Evolutionary conservation across 2,329 filamentous ascomycete species (phyloP).

Genomic region (Pseudogymnoascus sp.): DNA sequence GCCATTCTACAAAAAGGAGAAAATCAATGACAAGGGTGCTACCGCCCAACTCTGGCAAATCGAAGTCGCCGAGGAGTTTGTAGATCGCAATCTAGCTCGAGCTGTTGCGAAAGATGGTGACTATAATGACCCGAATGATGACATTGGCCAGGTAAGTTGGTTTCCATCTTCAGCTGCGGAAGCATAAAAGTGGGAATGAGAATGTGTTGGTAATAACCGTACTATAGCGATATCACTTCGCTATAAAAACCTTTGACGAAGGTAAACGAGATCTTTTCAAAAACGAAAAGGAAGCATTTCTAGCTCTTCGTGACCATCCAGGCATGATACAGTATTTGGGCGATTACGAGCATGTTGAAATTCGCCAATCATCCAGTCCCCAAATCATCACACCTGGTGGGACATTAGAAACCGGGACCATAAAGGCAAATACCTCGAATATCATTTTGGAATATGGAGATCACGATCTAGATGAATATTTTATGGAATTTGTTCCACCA

Average conservation of each 20-base stretch:
- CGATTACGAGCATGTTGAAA: constrained; percentile 20
- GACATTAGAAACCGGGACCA: not conserved
- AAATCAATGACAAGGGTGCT: constrained; percentile 25
- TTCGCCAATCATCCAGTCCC: not conserved
- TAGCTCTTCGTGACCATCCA: constrained; percentile 18
- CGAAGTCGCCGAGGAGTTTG: not conserved
- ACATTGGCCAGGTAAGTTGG: not conserved
- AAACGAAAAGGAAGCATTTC: constrained; percentile 28
- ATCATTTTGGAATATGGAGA: constrained; percentile 33
- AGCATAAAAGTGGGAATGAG: not conserved
- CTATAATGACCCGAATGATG: not conserved
- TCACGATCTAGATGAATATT: constrained; percentile 28
- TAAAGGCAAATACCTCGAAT: constrained; percentile 19
- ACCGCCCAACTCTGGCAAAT: constrained; percentile 23
- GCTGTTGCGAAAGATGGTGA: not conserved
- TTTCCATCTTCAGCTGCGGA: not conserved
- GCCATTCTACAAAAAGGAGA: constrained; percentile 20
- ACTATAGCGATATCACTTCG: constrained; percentile 25
- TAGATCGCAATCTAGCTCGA: not conserved
- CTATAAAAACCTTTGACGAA: constrained; percentile 25
- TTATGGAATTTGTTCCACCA: constrained; percentile 25
- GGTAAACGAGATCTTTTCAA: constrained; percentile 21
- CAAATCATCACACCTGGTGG: not conserved
- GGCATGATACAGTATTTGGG: constrained; percentile 29
- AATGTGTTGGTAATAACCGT: constrained; percentile 12